Evolutionary conservation across 2,329 filamentous ascomycete genomes (phyloP).

Genomic region (Verticillium klebahnii): DNA sequence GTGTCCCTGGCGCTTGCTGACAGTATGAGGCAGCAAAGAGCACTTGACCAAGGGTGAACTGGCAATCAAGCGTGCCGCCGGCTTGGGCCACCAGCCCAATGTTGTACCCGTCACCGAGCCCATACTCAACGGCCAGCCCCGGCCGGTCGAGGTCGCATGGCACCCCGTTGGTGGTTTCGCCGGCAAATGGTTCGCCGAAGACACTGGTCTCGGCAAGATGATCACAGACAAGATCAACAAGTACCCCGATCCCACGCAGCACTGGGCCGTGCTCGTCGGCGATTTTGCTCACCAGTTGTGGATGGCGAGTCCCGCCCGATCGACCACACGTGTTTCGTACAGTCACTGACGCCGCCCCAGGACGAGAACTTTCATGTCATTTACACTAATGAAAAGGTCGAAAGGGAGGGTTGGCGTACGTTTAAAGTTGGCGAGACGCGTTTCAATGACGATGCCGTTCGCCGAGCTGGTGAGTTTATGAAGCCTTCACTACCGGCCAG

Average conservation of each 20-base stretch:
- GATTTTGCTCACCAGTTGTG: constrained; percentile 54
- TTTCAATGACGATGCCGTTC: constrained; percentile 49
- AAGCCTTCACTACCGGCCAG: not conserved
- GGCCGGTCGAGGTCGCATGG: constrained; percentile 51
- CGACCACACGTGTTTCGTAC: not conserved
- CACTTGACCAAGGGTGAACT: constrained; percentile 33
- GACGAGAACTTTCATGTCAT: constrained; percentile 53
- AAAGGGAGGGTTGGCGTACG: constrained; percentile 42
- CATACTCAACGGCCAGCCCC: constrained; percentile 26
- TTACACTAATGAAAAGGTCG: constrained; percentile 47
- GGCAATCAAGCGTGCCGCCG: constrained; percentile 35
- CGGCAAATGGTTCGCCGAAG: constrained; percentile 55
- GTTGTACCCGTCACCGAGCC: constrained; percentile 35
- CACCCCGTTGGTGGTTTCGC: constrained; percentile 52
- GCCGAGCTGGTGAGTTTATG: constrained; percentile 36
- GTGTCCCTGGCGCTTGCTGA: not conserved
- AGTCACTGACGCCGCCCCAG: constrained; percentile 14
- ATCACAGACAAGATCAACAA: constrained; percentile 50
- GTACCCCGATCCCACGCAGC: constrained; percentile 55
- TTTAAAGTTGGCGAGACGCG: constrained; percentile 47
- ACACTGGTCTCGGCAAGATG: constrained; percentile 49
- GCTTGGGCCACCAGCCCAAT: constrained; percentile 38
- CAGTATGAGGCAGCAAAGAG: constrained; percentile 16
- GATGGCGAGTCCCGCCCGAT: constrained; percentile 37
- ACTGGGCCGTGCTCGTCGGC: constrained; percentile 55